Percentiles rank a stretch among this genome's conserved stretches.
Conservation (phyloP, 305 asterid species). For the Solanum hybrid region DNA sequence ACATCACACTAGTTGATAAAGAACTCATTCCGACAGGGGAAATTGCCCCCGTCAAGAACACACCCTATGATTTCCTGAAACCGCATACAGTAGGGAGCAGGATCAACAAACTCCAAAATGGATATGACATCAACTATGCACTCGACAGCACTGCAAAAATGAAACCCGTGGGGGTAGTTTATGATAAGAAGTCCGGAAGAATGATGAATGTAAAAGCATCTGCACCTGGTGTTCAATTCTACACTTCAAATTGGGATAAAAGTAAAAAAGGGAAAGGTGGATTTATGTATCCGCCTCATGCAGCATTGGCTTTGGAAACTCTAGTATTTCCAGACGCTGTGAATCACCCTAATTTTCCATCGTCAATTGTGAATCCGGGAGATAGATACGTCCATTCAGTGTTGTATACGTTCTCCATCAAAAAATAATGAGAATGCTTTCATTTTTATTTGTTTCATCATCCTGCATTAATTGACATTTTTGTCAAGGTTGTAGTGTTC, state of each 20-base stretch:
- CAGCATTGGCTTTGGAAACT: conserved; percentile 15
- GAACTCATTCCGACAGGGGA: conserved; percentile 62
- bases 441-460: neutral
- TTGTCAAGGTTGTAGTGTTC: neutral
- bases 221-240: conserved; percentile 63
- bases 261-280: conserved; percentile 14
- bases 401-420: conserved; percentile 25
- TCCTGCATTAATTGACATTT: neutral
- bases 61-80: conserved; percentile 52
- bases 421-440: neutral
- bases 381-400: neutral
- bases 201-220: conserved; percentile 45
- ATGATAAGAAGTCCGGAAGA: conserved; percentile 48
- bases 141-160: conserved; percentile 32
- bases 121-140: conserved; percentile 68
- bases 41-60: conserved; percentile 25
- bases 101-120: conserved; percentile 40
- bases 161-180: conserved; percentile 42
- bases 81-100: conserved; percentile 36
- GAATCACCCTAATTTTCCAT: conserved; percentile 17
- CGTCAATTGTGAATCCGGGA: neutral
- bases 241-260: conserved; percentile 31
- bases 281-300: neutral
- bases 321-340: conserved; percentile 18
- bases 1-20: conserved; percentile 37